Percentiles rank a stretch among this genome's conserved stretches.
Evolutionary conservation across 2,329 filamentous ascomycete species (phyloP).

Genomic region (Colletotrichum sp.): DNA sequence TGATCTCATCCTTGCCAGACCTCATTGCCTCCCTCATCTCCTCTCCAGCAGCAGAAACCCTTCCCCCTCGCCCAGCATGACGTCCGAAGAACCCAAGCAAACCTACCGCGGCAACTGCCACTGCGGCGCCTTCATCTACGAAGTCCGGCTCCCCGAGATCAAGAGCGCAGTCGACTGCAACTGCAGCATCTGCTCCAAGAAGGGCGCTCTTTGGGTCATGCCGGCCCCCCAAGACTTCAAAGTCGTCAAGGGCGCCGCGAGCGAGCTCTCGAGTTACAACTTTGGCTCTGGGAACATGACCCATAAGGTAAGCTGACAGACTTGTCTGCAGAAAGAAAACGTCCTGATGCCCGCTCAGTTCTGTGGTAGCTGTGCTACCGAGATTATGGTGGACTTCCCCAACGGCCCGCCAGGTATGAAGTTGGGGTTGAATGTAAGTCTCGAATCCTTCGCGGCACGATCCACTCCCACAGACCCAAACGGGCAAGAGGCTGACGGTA

Average conservation of each 20-base stretch:
- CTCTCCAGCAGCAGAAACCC: too few species aligned
- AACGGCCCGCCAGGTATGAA: constrained; percentile 31
- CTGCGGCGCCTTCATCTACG: constrained; percentile 59
- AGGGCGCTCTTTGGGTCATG: constrained; percentile 47
- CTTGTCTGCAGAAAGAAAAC: background rate
- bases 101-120: constrained; percentile 64
- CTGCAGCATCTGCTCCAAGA: constrained; percentile 68
- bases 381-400: constrained; percentile 38
- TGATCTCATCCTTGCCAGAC: background rate
- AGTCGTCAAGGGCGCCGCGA: constrained; percentile 51
- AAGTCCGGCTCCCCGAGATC: constrained; percentile 60
- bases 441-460: background rate
- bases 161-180: constrained; percentile 63
- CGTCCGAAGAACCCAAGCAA: constrained; percentile 19
- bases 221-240: constrained; percentile 36
- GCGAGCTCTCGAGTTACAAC: constrained; percentile 46
- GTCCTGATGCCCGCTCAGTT: constrained; percentile 42
- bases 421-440: constrained; percentile 48
- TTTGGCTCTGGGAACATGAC: constrained; percentile 42
- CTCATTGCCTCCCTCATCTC: background rate
- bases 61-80: background rate
- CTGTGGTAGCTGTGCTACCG: constrained; percentile 55
- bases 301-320: constrained; percentile 44
- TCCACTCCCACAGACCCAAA: too few species aligned
- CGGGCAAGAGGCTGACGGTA: background rate